Base-by-base conservation (phyloP, 2,329 filamentous ascomycete species). In the Dactylellina cionopaga region DNA sequence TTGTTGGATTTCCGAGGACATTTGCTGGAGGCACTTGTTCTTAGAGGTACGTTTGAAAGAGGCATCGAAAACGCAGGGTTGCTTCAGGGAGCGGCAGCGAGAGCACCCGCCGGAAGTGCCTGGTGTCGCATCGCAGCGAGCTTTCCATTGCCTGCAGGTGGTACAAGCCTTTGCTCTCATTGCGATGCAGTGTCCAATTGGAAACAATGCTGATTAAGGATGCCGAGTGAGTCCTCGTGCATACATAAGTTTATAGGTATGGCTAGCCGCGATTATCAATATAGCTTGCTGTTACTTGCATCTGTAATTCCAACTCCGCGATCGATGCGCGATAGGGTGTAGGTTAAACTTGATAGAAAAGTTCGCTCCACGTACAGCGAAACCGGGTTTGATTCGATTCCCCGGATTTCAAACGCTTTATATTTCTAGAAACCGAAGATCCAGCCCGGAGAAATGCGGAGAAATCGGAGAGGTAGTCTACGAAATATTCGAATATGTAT, bases 1-100 rank as follows among this genome's bases (percentile, higher is more conserved):
- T 39, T 64, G 59, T 44, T 64, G 59, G n/a, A 64, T 64, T 24
- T 64, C 59, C 9, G 59, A 54, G 27, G 59, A 64, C 59, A 64
- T 64, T n/a, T 64, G 46, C 35, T 64, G 59, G 35, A 64, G 46
- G 33, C 59, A 64, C 35, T 64, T 64, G 46, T 52, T 54, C 27
- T 64, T 64, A 1, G 59, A 64, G 9, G 59, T 64, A 27, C 59
- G 46, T 15, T 64, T 64, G 59, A 64, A 64, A 13, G 46, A 43
- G 10, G 59, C 59, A 54, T 64, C 59, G 43, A 64, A 64, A 35
- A 64, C 59, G 15, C 59, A 64, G 2, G 46, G 46, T n/a, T 52
- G 59, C 35, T 64, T 64, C 35, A 64, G 59, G 4, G 59, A 64
- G 17, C 47, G 59, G 35, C 59, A 64, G 35, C 59, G 59, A 31